These are phyloP conservation scores for Larix sibirica DNA, from an alignment of 83 land plant genomes.

Conservation along the genomic window DNA sequence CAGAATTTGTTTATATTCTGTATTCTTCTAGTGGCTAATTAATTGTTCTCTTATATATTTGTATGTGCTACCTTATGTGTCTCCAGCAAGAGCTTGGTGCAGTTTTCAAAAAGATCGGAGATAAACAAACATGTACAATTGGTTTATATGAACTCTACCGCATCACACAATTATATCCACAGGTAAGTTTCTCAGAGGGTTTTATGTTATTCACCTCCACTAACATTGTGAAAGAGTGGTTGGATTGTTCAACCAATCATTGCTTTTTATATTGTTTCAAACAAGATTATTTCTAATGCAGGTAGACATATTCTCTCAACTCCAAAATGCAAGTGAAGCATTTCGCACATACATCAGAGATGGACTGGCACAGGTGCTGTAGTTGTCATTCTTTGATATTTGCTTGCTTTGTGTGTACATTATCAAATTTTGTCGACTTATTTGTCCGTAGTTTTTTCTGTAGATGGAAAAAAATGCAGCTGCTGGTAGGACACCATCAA, in stretches of 20 bases:
- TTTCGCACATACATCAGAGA: slow-evolving; percentile 95
- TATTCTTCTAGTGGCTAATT: neutral
- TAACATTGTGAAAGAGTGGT: neutral
- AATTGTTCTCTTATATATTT: no score
- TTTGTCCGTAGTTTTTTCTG: slow-evolving; percentile 1
- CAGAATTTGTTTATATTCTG: neutral
- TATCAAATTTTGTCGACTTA: neutral
- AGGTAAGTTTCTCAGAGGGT: slow-evolving; percentile 42
- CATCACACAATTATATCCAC: slow-evolving; percentile 96
- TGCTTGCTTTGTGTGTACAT: neutral
- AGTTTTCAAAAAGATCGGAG: slow-evolving; percentile 99
- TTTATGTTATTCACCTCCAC: neutral
- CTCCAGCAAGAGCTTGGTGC: slow-evolving; percentile 97
- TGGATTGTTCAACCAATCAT: neutral
- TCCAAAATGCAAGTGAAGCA: slow-evolving; percentile 99
- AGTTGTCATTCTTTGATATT: neutral
- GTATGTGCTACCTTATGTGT: neutral
- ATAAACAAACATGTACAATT: slow-evolving; percentile 96
- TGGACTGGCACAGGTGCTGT: slow-evolving; percentile 86
- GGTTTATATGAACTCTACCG: slow-evolving; percentile 96
- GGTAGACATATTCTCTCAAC: slow-evolving; percentile 98
- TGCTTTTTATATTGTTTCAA: no score
- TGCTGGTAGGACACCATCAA: slow-evolving; percentile 89
- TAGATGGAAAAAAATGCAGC: slow-evolving; percentile 99
- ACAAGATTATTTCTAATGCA: slow-evolving; percentile 27